Base-by-base conservation (phyloP, 2,329 filamentous ascomycete genomes). In the Stylonectria norvegica region DNA sequence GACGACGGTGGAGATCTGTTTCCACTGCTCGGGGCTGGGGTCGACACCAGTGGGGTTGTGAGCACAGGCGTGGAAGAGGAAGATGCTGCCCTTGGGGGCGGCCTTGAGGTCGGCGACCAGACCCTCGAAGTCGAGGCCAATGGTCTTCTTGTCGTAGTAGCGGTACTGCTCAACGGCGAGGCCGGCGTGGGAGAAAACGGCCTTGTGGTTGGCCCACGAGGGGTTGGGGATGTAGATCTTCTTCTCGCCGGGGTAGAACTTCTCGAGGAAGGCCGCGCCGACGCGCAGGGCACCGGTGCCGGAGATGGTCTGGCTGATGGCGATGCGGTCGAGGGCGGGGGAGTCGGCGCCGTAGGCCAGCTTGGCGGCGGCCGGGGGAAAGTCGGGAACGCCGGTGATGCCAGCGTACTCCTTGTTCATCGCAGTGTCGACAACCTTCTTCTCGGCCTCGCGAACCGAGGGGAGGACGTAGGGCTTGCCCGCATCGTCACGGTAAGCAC, bases 141-240 rank as follows among this genome's bases (percentile, higher is more conserved):
- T 97, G 62, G 91, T 97, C 65, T 95, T 84, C 78, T 95, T 94
- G 82, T 97, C 88, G 78, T 97, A 98, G 83, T 98, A 98, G 60
- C 88, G 80, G 79, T 98, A 98, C 73, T 90, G 89, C 72, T 90
- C 83, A 48, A 97, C 89, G 70, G 87, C 79, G 52, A 98, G 79
- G 42, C 90, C 89, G 20, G 88, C 86, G 70, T 97, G 90, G 71
- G 79, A 84, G 82, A 98, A 97, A 68, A 98, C 87, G 51, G 91
- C 90, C 65, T 81, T 87, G 78, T 98, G 93, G 80, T 98, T 97
- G 59, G 91, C 93, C 93, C 93, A 98, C 58, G 89, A 95, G 37
- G 93, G 93, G 42, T 76, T 90, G 48, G 93, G 93, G 65, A 98
- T 89, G 77, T 95, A 97, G 72, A 98, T 89, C 68, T 86, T 87